Evolutionary conservation across 805 yeast species (phyloP), one percentile per base, ranked within the genome.

Genomic region (Kodamaea neixiangensis): DNA sequence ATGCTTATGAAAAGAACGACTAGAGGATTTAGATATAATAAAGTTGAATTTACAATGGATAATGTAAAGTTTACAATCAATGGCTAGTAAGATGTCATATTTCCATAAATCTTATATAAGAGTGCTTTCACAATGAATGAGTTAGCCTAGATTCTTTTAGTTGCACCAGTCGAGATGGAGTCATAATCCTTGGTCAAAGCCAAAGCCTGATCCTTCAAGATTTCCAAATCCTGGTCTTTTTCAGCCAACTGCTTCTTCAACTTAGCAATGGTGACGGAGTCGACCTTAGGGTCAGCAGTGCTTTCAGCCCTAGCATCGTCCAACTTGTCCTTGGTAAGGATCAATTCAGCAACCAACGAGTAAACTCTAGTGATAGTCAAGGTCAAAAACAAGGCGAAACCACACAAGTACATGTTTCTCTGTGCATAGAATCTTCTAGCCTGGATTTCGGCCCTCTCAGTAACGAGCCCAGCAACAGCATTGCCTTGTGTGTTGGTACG

Each of bases 351-450:
- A 25, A 89, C 96, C 57, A 91, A 76, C 2, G 82, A 76, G 67
- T 88, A 90, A 2, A 97, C 90, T 72, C 97, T 81, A 63, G 86
- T 84, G 58, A 92, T 83, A 47, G 90, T 86, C 63, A 92, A 77
- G 1, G 97, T 88, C 62, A 94, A 76, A 67, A 94, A 94, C 67
- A 94, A 79, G 1, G 98, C 91, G 71, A 92, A 90, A 1, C 99
- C 99, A 59, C 97, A 90, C 46, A 94, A 78, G 62, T 94, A 94
- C 86, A 91, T 83, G 76, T 94, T 94, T 74, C 99, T 84, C 74
- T 94, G 99, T 17, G 97, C 90, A 65, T 92, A 92, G 71, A 94
- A 94, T 63, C 91, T 81, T 69, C 97, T 82, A 18, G 97, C 94
- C 68, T 87, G 91, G 50, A 88, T 77, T 63, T 94, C 98, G 17